phyloP scores from a whole-genome alignment of 2,329 filamentous ascomycete genomes.

The Acephala macrosclerotiorum region DNA sequence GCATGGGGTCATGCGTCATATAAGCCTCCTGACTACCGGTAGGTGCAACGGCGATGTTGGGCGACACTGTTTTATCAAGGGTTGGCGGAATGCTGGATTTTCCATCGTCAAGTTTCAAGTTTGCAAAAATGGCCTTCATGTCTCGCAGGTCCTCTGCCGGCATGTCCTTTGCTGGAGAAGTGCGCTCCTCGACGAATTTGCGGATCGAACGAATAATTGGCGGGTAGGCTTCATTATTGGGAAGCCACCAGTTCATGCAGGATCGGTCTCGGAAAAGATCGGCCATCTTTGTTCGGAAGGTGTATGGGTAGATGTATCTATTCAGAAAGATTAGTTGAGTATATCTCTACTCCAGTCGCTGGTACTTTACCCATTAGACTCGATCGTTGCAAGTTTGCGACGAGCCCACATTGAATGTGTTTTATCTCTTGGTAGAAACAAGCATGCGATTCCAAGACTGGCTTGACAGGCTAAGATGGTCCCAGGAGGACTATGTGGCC shows the following conservation, averaged over 20 bases:
- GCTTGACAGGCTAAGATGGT: conserved; percentile 77
- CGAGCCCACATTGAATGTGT: conserved; percentile 81
- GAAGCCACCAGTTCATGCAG: conserved; percentile 87
- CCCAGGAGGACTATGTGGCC: conserved; percentile 73
- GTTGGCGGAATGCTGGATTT: conserved; percentile 22
- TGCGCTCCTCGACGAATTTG: conserved; percentile 81
- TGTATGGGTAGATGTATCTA: conserved; percentile 84
- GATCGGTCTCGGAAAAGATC: conserved; percentile 76
- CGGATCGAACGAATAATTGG: conserved; percentile 79
- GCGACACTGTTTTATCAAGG: conserved; percentile 14
- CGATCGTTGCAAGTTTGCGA: conserved; percentile 78
- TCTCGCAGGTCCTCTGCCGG: conserved; percentile 74
- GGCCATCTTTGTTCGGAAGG: conserved; percentile 78
- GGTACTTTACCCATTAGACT: conserved; percentile 75
- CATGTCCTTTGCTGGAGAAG: conserved; percentile 62
- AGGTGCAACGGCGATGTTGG: conserved; percentile 23
- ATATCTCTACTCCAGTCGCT: not conserved
- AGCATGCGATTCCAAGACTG: conserved; percentile 74
- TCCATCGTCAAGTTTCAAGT: conserved; percentile 59
- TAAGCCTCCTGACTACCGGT: conserved; percentile 23
- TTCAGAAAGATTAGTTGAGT: conserved; percentile 20
- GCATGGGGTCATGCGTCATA: conserved; percentile 15
- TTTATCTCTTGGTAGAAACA: conserved; percentile 81
- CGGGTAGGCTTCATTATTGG: conserved; percentile 78
- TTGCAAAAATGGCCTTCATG: conserved; percentile 76